These are phyloP conservation scores for Spathaspora sp. DNA, from an alignment of 1,139 yeast species.

Conservation along the genomic window DNA sequence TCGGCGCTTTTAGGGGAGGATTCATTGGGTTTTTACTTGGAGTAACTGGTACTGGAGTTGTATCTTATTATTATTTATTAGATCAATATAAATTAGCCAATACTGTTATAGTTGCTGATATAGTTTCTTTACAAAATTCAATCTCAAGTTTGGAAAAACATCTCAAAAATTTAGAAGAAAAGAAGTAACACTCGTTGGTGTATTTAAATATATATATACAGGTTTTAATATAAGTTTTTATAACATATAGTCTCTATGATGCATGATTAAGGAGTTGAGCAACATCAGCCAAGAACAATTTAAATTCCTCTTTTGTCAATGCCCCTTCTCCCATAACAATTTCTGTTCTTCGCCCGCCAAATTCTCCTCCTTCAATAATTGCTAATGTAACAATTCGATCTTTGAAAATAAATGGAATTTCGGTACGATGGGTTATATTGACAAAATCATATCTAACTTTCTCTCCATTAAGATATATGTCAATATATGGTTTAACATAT, in stretches of 20 bases:
- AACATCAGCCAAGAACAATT: constrained; percentile 28
- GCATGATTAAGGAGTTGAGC: constrained; percentile 21
- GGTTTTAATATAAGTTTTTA: neutral
- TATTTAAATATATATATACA: constrained; percentile 1
- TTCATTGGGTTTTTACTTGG: constrained; percentile 77
- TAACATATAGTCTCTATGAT: constrained; percentile 5
- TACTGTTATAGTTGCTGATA: constrained; percentile 72
- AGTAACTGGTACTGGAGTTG: constrained; percentile 69
- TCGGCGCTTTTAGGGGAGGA: constrained; percentile 68
- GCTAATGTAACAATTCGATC: constrained; percentile 42
- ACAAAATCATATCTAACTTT: constrained; percentile 44
- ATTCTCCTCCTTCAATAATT: constrained; percentile 54
- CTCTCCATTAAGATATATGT: constrained; percentile 35
- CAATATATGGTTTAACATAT: constrained; percentile 37
- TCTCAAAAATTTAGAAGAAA: constrained; percentile 53
- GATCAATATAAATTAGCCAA: constrained; percentile 78
- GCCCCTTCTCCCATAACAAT: constrained; percentile 35
- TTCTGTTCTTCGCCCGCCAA: constrained; percentile 54
- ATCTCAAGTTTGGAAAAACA: constrained; percentile 68
- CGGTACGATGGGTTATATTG: constrained; percentile 41
- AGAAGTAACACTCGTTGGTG: constrained; percentile 19
- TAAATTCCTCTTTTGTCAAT: constrained; percentile 23
- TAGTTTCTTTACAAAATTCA: constrained; percentile 66
- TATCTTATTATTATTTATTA: constrained; percentile 72
- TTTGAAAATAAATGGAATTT: constrained; percentile 39